Conservation (phyloP, 1,139 yeast species). For the Meyerozyma smithsonii region DNA sequence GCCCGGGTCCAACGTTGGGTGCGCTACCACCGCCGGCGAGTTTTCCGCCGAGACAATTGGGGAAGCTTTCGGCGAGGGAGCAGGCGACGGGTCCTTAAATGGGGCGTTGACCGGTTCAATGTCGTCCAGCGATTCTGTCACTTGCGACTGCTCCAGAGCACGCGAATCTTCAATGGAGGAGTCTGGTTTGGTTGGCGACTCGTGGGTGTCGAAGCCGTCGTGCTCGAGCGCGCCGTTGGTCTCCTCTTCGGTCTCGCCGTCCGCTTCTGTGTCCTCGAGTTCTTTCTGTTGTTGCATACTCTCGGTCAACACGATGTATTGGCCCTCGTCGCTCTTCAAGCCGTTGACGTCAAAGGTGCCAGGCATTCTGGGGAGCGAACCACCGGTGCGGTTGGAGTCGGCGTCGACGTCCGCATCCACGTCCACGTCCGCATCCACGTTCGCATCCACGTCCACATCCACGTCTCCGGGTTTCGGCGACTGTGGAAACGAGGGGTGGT, state of each 20-base stretch:
- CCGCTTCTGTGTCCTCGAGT: not conserved
- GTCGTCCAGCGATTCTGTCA: not conserved
- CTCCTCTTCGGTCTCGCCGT: constrained; percentile 8
- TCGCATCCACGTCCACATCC: too few species aligned
- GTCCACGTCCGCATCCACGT: too few species aligned
- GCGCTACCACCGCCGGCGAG: constrained; percentile 9
- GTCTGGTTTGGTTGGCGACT: not conserved
- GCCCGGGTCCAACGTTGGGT: constrained; percentile 41
- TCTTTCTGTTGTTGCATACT: constrained; percentile 10
- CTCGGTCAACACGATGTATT: constrained; percentile 20
- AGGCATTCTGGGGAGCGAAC: constrained; percentile 47
- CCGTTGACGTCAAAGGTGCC: constrained; percentile 59
- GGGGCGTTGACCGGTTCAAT: not conserved
- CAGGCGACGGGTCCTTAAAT: not conserved
- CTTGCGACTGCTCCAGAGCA: not conserved
- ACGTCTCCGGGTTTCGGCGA: not conserved
- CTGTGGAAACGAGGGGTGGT: not conserved
- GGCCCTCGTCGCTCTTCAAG: constrained; percentile 23
- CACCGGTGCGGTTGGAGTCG: constrained; percentile 2
- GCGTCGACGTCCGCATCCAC: not conserved
- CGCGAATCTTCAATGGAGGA: not conserved
- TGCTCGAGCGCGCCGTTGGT: constrained; percentile 8
- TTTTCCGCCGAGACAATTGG: not conserved
- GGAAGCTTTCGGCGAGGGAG: not conserved
- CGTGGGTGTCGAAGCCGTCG: not conserved